These are phyloP conservation scores for Leishmania gerbilli DNA, from an alignment of 208 protist species.

Conservation along the genomic window DNA sequence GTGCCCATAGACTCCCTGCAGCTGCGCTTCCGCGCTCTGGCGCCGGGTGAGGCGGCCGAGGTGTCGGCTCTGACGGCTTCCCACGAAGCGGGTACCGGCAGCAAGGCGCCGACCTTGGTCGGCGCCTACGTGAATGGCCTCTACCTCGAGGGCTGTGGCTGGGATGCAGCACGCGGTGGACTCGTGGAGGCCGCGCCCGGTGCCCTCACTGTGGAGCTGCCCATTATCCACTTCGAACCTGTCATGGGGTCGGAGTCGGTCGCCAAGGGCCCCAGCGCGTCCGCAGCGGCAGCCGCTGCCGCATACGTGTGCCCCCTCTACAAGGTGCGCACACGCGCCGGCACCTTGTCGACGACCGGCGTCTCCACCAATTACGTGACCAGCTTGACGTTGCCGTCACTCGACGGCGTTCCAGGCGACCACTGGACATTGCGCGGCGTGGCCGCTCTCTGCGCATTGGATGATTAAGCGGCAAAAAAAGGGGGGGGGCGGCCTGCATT, in stretches of 20 bases:
- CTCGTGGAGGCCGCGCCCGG: constrained; percentile 83
- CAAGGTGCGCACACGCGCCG: constrained; percentile 90
- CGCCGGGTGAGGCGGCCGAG: constrained; percentile 27
- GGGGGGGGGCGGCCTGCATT: not conserved
- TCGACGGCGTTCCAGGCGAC: constrained; percentile 52
- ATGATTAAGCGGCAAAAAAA: constrained; percentile 46
- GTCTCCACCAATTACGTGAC: constrained; percentile 93
- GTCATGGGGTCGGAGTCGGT: constrained; percentile 43
- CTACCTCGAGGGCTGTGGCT: constrained; percentile 90
- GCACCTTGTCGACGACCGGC: constrained; percentile 89
- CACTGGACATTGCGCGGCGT: constrained; percentile 94
- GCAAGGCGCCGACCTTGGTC: constrained; percentile 37
- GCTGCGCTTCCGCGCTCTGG: constrained; percentile 64
- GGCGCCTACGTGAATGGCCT: constrained; percentile 93
- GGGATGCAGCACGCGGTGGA: constrained; percentile 43
- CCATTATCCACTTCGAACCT: constrained; percentile 89
- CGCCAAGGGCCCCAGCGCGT: constrained; percentile 7
- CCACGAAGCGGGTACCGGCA: constrained; percentile 22
- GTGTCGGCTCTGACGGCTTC: constrained; percentile 28
- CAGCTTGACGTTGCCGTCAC: constrained; percentile 69
- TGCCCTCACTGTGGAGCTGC: constrained; percentile 82
- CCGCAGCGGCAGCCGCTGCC: constrained; percentile 2
- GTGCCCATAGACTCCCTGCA: constrained; percentile 90
- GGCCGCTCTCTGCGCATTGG: constrained; percentile 88
- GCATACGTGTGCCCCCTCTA: constrained; percentile 92